Base-by-base conservation (phyloP, 2,329 filamentous ascomycete genomes). In the Epichloe brachyelytri region DNA sequence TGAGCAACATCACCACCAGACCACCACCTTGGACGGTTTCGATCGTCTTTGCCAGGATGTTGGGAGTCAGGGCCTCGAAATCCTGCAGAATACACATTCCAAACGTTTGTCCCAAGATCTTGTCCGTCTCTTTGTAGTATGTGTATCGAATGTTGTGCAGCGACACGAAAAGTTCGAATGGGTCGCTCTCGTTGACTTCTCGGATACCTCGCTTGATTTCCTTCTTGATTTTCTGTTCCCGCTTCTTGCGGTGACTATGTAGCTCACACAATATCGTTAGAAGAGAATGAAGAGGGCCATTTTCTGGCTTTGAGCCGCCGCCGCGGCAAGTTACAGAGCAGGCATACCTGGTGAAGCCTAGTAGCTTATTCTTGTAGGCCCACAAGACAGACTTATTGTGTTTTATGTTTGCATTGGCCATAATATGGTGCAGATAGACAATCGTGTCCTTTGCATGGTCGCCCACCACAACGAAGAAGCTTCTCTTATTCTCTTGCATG, bases 91-190 rank as follows among this genome's bases (percentile, higher is more conserved):
- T 95, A 67, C 89, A 96, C 88, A 96, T 96, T 65, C 91, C 91
- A 65, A 93, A 98, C 43, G 93, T 98, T 68, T 97, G 95, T 66
- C 93, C 93, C 51, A 97, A 71, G 63, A 98, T 96, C 76, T 96
- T 97, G 63, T 98, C 93, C 30, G 93, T 97, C 73, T 98, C 93
- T 71, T 98, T 98, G 76, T 98, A 98, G 77, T 95, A 98, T 52
- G 93, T 88, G 78, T 98, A 98, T 68, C 93, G 86, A 66, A 98
- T 95, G 68, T 96, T 89, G 72, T 97, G 87, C 52, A 95, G 82
- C 53, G 89, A 93, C 60, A 97, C 85, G 71, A 97, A 98, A 50
- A 97, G 80, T 71, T 98, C 93, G 73, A 98, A 98, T 0, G 93
- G 86, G 65, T 98, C 93, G 65, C 95, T 88, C 50, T 82, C 79